Percentiles rank a stretch among this genome's conserved stretches.
Conservation (phyloP, 495 filamentous ascomycete species). For the Emericellopsis terricola region DNA sequence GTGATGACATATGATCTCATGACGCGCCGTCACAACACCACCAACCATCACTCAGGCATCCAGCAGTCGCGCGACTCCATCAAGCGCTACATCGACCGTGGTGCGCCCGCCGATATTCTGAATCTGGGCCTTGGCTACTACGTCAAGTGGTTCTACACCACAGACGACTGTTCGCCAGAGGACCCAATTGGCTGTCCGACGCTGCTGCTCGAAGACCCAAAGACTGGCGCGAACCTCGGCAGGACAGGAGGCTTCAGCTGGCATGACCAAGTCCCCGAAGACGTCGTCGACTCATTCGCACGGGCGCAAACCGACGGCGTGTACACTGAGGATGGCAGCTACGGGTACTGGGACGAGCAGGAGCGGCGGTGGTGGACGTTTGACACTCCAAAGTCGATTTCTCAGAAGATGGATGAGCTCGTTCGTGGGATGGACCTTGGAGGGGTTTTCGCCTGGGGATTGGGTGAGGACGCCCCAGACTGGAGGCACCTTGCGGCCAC, state of each 20-base stretch:
- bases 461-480: conserved; percentile 49
- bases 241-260: conserved; percentile 44
- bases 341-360: conserved; percentile 47
- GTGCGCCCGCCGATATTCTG: conserved; percentile 34
- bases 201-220: conserved; percentile 42
- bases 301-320: conserved; percentile 33
- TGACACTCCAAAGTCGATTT: conserved; percentile 45
- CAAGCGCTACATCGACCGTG: conserved; percentile 40
- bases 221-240: conserved; percentile 44
- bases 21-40: conserved; percentile 54
- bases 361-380: conserved; percentile 56
- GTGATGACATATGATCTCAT: conserved; percentile 70
- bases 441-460: conserved; percentile 55
- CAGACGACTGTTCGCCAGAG: conserved; percentile 26
- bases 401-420: conserved; percentile 43
- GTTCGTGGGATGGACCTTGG: conserved; percentile 40
- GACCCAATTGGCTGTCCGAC: conserved; percentile 39
- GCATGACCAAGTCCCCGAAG: conserved; percentile 26
- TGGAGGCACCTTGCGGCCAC: conserved; percentile 40
- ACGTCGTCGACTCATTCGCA: conserved; percentile 27
- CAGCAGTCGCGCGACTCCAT: conserved; percentile 33
- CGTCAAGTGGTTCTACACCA: conserved; percentile 47
- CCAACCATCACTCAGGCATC: conserved; percentile 48
- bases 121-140: conserved; percentile 67
- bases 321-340: conserved; percentile 39